A percentile compares a stretch with the other conserved stretches of the same genome.
Evolutionary conservation across 345 rosid species (phyloP).

Genomic region (Populus ilicifolia): DNA sequence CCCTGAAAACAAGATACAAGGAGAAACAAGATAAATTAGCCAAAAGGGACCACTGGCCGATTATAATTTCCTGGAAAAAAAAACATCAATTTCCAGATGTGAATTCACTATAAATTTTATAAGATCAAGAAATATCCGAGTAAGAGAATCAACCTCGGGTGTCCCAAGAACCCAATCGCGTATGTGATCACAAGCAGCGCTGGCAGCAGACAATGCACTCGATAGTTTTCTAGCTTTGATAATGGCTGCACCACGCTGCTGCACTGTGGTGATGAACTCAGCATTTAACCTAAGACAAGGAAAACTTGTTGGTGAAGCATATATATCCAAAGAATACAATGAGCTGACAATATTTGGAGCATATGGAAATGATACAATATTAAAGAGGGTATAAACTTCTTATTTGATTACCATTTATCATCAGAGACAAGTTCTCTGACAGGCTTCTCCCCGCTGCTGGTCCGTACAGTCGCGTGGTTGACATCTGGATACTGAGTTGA

Average conservation of each 20-base stretch:
- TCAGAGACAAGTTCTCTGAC: conserved; percentile 48
- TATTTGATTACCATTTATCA: conserved; percentile 45
- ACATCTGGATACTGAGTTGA: conserved; percentile 87
- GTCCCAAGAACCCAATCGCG: conserved; percentile 85
- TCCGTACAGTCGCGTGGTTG: conserved; percentile 54
- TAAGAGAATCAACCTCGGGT: conserved; percentile 39
- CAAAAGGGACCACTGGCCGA: background rate
- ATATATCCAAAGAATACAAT: too few relatives aligned
- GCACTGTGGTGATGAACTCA: conserved; percentile 58
- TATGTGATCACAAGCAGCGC: conserved; percentile 84
- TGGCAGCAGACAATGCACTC: conserved; percentile 80
- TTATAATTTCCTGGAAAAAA: background rate
- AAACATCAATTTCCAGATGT: background rate
- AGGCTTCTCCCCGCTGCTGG: conserved; percentile 37
- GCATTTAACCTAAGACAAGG: conserved; percentile 37
- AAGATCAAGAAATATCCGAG: background rate
- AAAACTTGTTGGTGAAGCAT: too few relatives aligned
- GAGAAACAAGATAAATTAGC: background rate
- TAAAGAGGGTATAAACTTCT: too few relatives aligned
- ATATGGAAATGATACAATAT: background rate
- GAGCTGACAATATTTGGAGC: background rate
- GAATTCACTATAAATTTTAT: background rate
- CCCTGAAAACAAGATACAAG: conserved; percentile 37
- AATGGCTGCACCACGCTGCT: conserved; percentile 68
- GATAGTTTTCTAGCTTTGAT: conserved; percentile 62